These are phyloP conservation scores for Oryza coarctata DNA, from an alignment of 176 grass and related monocot genomes.

Conservation along the genomic window DNA sequence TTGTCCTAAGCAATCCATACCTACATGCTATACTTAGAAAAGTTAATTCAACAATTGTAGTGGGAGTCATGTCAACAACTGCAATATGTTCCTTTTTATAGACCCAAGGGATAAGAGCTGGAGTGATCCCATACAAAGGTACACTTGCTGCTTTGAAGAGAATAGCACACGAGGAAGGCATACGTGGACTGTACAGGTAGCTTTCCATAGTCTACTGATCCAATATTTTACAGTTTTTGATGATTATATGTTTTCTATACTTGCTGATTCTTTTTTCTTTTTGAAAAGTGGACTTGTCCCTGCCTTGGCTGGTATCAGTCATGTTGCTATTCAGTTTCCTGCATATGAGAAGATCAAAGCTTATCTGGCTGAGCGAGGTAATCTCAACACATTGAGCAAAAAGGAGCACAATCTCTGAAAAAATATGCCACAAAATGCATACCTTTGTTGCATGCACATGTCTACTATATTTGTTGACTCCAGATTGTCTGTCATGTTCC, in stretches of 20 bases:
- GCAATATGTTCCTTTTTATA: constrained; percentile 35
- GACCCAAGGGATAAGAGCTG: constrained; percentile 75
- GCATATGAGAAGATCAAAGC: constrained; percentile 86
- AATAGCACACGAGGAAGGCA: constrained; percentile 84
- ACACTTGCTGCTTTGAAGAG: constrained; percentile 73
- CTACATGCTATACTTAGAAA: not conserved
- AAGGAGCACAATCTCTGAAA: not conserved
- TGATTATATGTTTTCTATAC: constrained; percentile 24
- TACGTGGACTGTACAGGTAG: constrained; percentile 91
- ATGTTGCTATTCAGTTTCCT: constrained; percentile 98
- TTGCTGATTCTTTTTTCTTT: constrained; percentile 21
- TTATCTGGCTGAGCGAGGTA: constrained; percentile 92
- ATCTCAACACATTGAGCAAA: not conserved
- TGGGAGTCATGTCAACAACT: not conserved
- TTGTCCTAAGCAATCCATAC: not conserved
- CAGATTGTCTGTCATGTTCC: constrained; percentile 15
- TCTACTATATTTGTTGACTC: not conserved
- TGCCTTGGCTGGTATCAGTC: constrained; percentile 92
- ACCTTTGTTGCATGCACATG: not conserved
- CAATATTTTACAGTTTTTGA: not conserved
- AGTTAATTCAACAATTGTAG: not conserved
- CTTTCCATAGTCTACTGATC: not conserved
- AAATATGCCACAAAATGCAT: not conserved
- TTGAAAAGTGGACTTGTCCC: constrained; percentile 75
- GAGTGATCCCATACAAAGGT: constrained; percentile 66